phyloP scores from a whole-genome alignment of 345 rosid species.

The Cardamine occulta region DNA sequence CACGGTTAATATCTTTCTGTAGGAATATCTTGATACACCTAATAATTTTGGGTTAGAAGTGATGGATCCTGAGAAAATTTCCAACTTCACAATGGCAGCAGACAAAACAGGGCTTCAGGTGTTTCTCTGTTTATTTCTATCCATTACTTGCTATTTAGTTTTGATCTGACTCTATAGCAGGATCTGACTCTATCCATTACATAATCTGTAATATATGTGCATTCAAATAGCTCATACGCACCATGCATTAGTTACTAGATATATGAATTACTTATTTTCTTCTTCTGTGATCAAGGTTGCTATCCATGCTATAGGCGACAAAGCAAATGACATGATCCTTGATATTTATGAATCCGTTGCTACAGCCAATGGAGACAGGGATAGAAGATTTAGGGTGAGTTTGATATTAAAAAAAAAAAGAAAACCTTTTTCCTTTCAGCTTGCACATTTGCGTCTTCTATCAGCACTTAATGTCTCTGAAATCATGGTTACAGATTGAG shows the following conservation, averaged over 20 bases:
- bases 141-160: slow-evolving; percentile 3
- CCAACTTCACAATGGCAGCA: slow-evolving; percentile 71
- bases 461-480: slow-evolving; percentile 25
- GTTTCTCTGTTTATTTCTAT: slow-evolving; percentile 15
- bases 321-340: slow-evolving; percentile 75
- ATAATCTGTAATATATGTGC: neutral
- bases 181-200: no score
- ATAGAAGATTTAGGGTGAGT: slow-evolving; percentile 84
- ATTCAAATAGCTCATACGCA: neutral
- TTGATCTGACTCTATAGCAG: neutral
- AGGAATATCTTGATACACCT: slow-evolving; percentile 83
- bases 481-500: slow-evolving; percentile 62
- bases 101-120: slow-evolving; percentile 89
- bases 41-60: slow-evolving; percentile 67
- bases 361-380: slow-evolving; percentile 67
- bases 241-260: neutral
- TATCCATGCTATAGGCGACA: slow-evolving; percentile 94
- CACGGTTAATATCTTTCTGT: slow-evolving; percentile 16
- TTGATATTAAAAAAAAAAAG: slow-evolving; percentile 24
- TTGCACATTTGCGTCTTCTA: neutral
- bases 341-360: slow-evolving; percentile 65
- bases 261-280: neutral
- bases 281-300: slow-evolving; percentile 63
- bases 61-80: slow-evolving; percentile 60
- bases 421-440: neutral